Evolutionary conservation across 257 asterid genomes (phyloP).

Genomic region (Petunia secreta): DNA sequence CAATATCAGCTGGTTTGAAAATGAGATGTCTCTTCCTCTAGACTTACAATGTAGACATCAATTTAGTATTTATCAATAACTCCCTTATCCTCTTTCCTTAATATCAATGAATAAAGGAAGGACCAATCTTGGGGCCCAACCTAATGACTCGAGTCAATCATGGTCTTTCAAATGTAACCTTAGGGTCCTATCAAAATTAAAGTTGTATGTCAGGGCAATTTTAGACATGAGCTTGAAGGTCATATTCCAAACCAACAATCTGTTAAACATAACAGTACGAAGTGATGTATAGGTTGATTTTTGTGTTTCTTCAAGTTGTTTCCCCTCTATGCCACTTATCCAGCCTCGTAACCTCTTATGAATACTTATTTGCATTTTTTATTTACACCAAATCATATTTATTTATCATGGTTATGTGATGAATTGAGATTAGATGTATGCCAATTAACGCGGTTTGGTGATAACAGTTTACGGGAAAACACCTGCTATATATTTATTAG

Average conservation of each 20-base stretch:
- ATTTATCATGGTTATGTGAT: too few relatives aligned
- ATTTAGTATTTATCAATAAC: slow-evolving; percentile 8
- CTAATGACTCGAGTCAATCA: not conserved
- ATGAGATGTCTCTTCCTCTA: slow-evolving; percentile 15
- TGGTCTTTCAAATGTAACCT: not conserved
- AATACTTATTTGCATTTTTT: too few relatives aligned
- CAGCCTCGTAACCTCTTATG: too few relatives aligned
- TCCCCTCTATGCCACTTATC: not conserved
- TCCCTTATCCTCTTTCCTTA: slow-evolving; percentile 19
- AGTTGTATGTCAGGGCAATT: not conserved
- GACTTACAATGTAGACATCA: slow-evolving; percentile 22
- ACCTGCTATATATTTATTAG: too few relatives aligned
- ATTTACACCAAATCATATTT: too few relatives aligned
- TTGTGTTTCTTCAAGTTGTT: not conserved
- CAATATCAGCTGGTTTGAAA: not conserved
- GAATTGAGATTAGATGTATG: too few relatives aligned
- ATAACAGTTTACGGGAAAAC: too few relatives aligned
- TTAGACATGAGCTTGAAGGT: slow-evolving; percentile 5
- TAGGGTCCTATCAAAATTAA: slow-evolving; percentile 22
- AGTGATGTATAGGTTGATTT: not conserved
- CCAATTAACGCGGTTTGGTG: too few relatives aligned
- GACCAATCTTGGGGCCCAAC: slow-evolving; percentile 14
- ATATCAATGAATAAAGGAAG: slow-evolving; percentile 8
- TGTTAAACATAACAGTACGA: not conserved
- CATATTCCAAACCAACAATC: not conserved